phyloP scores from a whole-genome alignment of 176 grass and related monocot species.

The Eleusine coracana region DNA sequence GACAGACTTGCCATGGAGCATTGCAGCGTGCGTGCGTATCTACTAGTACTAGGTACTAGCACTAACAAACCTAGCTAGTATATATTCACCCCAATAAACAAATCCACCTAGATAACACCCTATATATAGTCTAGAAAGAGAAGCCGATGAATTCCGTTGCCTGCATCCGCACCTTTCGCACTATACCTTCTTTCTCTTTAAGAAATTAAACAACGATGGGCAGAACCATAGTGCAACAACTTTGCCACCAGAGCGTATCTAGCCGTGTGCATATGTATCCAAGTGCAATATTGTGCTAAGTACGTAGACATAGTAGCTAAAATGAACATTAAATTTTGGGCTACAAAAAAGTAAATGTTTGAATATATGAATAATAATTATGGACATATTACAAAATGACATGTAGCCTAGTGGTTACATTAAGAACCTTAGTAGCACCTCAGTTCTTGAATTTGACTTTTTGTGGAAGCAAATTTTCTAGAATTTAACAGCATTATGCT shows the following conservation, averaged over 20 bases:
- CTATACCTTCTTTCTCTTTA: not conserved
- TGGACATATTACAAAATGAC: no score
- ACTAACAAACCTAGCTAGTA: slow-evolving; percentile 15
- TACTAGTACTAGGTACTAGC: not conserved
- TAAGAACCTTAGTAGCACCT: no score
- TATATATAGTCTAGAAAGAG: not conserved
- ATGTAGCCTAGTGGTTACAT: no score
- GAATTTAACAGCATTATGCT: no score
- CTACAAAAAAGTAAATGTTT: no score
- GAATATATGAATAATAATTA: no score
- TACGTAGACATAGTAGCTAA: no score
- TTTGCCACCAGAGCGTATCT: not conserved
- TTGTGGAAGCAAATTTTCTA: no score
- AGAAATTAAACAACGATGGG: slow-evolving; percentile 7
- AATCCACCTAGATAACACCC: not conserved
- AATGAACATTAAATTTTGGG: no score
- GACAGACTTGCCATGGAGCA: not conserved
- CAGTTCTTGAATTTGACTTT: no score
- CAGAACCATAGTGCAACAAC: not conserved
- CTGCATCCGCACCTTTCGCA: not conserved
- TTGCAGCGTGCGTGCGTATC: slow-evolving; percentile 9
- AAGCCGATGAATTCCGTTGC: not conserved
- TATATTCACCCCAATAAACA: not conserved
- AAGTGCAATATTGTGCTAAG: no score
- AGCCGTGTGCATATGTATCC: no score